Evolutionary conservation across 2,329 filamentous ascomycete genomes (phyloP), one percentile per base, ranked within the genome.

Genomic region (Periconia digitata): DNA sequence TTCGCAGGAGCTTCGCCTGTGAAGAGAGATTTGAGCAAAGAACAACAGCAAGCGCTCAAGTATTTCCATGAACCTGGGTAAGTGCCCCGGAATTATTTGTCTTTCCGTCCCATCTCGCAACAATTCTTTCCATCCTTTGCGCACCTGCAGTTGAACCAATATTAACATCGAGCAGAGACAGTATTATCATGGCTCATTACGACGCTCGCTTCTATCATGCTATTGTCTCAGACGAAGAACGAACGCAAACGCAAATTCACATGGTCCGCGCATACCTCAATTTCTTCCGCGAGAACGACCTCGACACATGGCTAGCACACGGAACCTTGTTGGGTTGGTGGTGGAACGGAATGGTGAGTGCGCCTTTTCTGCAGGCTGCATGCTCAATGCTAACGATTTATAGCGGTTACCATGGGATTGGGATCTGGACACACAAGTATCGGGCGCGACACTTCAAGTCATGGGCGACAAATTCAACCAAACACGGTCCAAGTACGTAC

Each of bases 281-380:
- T 39, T 84, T 82, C 47, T 86, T 89, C 69, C 74, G 77, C 38
- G 75, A 80, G 16, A 76, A 85, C 45, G 81, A 83, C 6, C 72
- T 90, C 53, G 88, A 92, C 72, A 92, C 90, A 0, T 94, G 90
- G 90, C 83, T 95, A 50, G 89, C 90, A 34, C 90, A 95, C 69
- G 90, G 90, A 41, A 91, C 89, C 4, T 74, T 94, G 42, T 75
- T 95, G 18, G 90, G 89, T 12, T 95, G 90, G 90, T 94, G 88
- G 87, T 95, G 90, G 90, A 92, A 90, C 66, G 77, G 77, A 47
- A 76, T 77, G 72, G 79, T 81, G 67, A n/a, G 24, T 52, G 40
- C n/a, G 35, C 18, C 24, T 15, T 23, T 21, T n/a, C 53, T 54
- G 47, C 10, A 46, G 10, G 0, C 16, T 32, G n/a, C 12, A 0